These are phyloP conservation scores for Cucurbita ficifolia DNA, from an alignment of 306 rosid species.

Conservation along the genomic window DNA sequence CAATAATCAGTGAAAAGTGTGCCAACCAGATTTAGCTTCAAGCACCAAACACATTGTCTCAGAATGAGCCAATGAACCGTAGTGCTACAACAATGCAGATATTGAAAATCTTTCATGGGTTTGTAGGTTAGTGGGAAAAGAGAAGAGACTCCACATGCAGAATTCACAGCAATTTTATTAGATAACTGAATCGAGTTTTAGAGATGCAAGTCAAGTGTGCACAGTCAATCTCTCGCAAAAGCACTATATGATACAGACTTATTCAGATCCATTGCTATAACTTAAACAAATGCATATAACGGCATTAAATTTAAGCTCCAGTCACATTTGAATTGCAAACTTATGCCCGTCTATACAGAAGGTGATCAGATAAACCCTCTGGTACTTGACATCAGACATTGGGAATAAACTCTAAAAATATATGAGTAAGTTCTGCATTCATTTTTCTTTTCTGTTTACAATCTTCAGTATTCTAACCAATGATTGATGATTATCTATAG, in stretches of 20 bases:
- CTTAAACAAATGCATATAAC: not conserved
- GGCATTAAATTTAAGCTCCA: not conserved
- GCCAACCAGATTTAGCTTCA: conserved; percentile 67
- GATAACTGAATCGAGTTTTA: not conserved
- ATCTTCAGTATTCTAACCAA: not conserved
- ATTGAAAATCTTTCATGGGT: not conserved
- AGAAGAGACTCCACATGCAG: not conserved
- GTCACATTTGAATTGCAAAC: not conserved
- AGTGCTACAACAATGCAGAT: not conserved
- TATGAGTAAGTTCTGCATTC: not conserved
- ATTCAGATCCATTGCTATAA: not conserved
- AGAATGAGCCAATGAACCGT: conserved; percentile 71
- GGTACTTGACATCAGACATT: not conserved
- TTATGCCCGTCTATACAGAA: not conserved
- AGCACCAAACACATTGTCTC: conserved; percentile 88
- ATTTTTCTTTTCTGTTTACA: not conserved
- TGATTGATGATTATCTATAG: not conserved
- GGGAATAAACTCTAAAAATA: not conserved
- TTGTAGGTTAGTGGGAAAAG: not conserved
- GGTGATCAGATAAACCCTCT: not conserved
- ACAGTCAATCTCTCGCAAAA: not conserved
- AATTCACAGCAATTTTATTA: not conserved
- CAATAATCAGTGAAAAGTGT: not conserved
- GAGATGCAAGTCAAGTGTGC: not conserved
- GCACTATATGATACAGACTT: not conserved